phyloP scores from a whole-genome alignment of 2,329 filamentous ascomycete genomes.

The Zasmidium citrigriseum region DNA sequence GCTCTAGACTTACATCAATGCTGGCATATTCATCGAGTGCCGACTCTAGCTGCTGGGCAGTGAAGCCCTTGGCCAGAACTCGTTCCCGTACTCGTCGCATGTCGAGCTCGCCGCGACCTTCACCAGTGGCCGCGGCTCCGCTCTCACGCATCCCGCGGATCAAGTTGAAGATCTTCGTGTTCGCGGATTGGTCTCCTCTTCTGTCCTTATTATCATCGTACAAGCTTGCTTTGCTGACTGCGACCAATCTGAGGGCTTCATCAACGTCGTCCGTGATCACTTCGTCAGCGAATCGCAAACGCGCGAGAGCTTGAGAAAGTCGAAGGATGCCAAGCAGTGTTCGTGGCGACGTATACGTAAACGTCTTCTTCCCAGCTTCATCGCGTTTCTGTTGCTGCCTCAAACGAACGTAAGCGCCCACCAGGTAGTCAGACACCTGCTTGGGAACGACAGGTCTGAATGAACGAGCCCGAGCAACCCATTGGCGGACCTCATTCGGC shows the following conservation, averaged over 20 bases:
- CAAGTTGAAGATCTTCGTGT: conserved; percentile 90
- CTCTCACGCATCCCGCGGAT: conserved; percentile 85
- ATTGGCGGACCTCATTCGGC: conserved; percentile 91
- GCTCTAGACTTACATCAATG: conserved; percentile 72
- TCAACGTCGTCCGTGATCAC: conserved; percentile 94
- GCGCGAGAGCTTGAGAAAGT: conserved; percentile 88
- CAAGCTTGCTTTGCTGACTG: conserved; percentile 90
- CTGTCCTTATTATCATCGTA: conserved; percentile 68
- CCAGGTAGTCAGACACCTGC: conserved; percentile 90
- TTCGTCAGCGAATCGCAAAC: conserved; percentile 81
- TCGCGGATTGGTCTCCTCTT: conserved; percentile 71
- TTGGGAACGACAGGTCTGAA: conserved; percentile 86
- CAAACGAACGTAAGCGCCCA: conserved; percentile 93
- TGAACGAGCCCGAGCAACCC: conserved; percentile 87
- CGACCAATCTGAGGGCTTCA: conserved; percentile 85
- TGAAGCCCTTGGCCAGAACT: conserved; percentile 95
- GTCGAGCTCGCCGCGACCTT: conserved; percentile 76
- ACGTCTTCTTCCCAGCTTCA: conserved; percentile 87
- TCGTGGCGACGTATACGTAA: conserved; percentile 90
- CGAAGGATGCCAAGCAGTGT: conserved; percentile 91
- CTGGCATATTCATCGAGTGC: conserved; percentile 87
- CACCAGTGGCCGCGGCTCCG: conserved; percentile 76
- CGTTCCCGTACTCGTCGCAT: conserved; percentile 86
- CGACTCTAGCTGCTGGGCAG: conserved; percentile 83
- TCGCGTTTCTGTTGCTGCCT: conserved; percentile 89